Conservation (phyloP, 73 alveolate species). For the Paramecium pentaurelia region DNA sequence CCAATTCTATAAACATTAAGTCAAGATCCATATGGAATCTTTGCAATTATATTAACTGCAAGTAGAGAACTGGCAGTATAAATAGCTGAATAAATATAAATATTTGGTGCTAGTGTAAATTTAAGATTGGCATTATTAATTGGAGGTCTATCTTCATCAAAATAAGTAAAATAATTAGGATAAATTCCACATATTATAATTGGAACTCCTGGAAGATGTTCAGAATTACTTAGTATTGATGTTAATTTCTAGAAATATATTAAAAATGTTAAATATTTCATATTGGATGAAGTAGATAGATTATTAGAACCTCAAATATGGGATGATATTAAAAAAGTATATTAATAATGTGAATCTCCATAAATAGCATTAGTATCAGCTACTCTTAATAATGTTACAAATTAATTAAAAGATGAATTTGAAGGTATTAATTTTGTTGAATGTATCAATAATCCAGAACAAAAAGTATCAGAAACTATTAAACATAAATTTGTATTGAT, state of each 20-base stretch:
- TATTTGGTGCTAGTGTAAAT: slow-evolving; percentile 81
- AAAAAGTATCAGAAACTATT: slow-evolving; percentile 3
- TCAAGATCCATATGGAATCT: slow-evolving; percentile 92
- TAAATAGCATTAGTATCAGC: slow-evolving; percentile 51
- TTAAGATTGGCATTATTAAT: slow-evolving; percentile 79
- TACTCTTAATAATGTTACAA: slow-evolving; percentile 49
- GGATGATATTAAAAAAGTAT: slow-evolving; percentile 22
- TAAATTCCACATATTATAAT: slow-evolving; percentile 89
- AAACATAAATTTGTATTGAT: slow-evolving; percentile 74
- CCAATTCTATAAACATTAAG: slow-evolving; percentile 89
- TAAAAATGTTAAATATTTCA: slow-evolving; percentile 82
- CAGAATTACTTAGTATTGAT: slow-evolving; percentile 69
- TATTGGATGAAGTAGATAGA: slow-evolving; percentile 97
- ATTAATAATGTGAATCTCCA: neutral
- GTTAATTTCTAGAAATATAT: slow-evolving; percentile 67
- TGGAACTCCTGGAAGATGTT: slow-evolving; percentile 96
- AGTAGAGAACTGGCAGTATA: slow-evolving; percentile 93
- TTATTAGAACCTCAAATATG: slow-evolving; percentile 65
- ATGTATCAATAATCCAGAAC: neutral
- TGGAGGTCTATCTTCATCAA: slow-evolving; percentile 91
- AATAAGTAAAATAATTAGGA: slow-evolving; percentile 78
- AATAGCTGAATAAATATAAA: slow-evolving; percentile 84
- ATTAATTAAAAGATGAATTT: slow-evolving; percentile 40
- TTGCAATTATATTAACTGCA: slow-evolving; percentile 89
- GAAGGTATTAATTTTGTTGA: neutral